A percentile compares a stretch with the other conserved stretches of the same genome.
Evolutionary conservation across 805 yeast genomes (phyloP).

Genomic region (Candida chauliodis): DNA sequence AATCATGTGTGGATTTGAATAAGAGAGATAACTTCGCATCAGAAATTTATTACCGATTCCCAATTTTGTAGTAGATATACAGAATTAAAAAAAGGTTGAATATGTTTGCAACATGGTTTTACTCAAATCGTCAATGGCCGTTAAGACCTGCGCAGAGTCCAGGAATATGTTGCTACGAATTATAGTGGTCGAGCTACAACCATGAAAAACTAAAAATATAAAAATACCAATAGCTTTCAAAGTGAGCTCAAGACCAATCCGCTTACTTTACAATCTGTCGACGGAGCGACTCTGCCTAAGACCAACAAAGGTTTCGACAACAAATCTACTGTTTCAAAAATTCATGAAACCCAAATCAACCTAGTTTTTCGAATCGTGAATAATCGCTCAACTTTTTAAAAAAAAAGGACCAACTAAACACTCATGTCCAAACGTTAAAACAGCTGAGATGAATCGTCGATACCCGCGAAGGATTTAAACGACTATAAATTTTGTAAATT

Average conservation of each 20-base stretch:
- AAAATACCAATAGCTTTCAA: conserved; percentile 1
- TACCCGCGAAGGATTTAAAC: neutral
- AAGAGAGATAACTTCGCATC: neutral
- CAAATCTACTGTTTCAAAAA: conserved; percentile 2
- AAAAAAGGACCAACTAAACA: conserved; percentile 37
- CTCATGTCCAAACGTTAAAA: conserved; percentile 18
- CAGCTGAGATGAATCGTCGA: conserved; percentile 14
- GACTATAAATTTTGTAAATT: conserved; percentile 5
- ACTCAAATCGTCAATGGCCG: conserved; percentile 97
- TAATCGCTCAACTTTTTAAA: conserved; percentile 50
- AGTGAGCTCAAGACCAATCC: conserved; percentile 63
- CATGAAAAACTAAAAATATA: conserved; percentile 5
- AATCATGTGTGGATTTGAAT: conserved; percentile 1
- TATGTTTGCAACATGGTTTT: conserved; percentile 99
- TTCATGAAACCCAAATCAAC: conserved; percentile 14
- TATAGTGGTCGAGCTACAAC: conserved; percentile 60
- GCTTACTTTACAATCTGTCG: conserved; percentile 90
- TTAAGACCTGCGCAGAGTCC: conserved; percentile 90
- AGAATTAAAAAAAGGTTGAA: too few relatives aligned
- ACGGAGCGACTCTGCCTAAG: conserved; percentile 91
- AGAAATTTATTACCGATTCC: too few relatives aligned
- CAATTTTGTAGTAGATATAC: too few relatives aligned
- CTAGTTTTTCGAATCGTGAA: conserved; percentile 16
- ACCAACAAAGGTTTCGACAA: conserved; percentile 23
- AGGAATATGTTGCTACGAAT: conserved; percentile 97